Evolutionary conservation across 768 basidiomycete species (phyloP), one percentile per base, ranked within the genome.

Genomic region (Harrya chromipes): DNA sequence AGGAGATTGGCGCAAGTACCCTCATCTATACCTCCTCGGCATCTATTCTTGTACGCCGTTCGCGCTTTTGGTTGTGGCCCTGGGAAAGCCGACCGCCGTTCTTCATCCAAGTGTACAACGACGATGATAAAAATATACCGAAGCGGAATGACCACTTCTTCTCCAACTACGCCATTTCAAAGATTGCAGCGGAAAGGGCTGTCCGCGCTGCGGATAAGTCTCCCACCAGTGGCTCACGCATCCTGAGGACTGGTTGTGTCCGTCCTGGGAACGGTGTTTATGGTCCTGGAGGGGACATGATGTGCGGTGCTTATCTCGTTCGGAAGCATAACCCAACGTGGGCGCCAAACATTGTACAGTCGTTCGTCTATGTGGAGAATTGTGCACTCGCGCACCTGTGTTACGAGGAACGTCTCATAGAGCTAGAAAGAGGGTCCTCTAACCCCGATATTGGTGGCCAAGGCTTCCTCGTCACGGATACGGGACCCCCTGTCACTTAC

Each of bases 261-360:
- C 80, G 88, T n/a, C 88, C 88, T 3, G 86, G 87, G 1, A 89
- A 89, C 52, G 86, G 84, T 0, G 68, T 88, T 4, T 90, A 80
- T 63, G 88, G 88, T 2, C 82, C 87, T 2, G 80, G 86, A 33
- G 87, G 87, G 4, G 88, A 90, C 62, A 76, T 85, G 58, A 60
- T 86, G 11, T 81, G 78, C 44, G 85, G 78, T 3, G 76, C 80
- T 17, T 86, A 83, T 62, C 77, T 90, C 37, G 69, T 75, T 3
- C 78, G 83, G 39, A 69, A 75, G 59, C 62, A 69, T 43, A 87
- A 83, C 59, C 83, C 81, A 2, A 79, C 81, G 0, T 90, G 87
- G 87, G 72, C 80, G 27, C 52, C 60, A 4, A 72, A 74, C 49
- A 75, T 78, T 48, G 57, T 87, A 31, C 81, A 84, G 55, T 84